A percentile compares a stretch with the other conserved stretches of the same genome.
These are phyloP conservation scores for Phytophthora chlamydospora DNA, from an alignment of 352 stramenopile species.

Conservation along the genomic window DNA sequence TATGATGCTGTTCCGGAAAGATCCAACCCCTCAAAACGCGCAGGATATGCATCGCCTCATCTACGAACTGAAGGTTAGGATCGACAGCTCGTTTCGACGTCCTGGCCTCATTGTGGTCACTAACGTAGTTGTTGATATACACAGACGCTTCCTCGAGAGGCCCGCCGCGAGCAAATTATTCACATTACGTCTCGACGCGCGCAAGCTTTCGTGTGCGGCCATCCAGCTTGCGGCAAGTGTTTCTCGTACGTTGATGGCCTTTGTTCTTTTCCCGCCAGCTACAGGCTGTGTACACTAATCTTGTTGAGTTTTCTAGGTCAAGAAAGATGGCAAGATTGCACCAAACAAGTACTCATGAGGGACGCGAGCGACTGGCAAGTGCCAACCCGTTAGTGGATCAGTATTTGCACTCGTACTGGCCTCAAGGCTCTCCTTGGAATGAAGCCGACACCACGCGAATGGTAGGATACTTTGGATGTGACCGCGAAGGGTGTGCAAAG, in stretches of 20 bases:
- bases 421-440: constrained; percentile 51
- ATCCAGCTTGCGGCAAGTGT: constrained; percentile 59
- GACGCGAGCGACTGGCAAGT: constrained; percentile 44
- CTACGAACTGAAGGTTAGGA: constrained; percentile 64
- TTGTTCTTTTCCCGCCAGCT: background rate
- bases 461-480: constrained; percentile 58
- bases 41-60: constrained; percentile 65
- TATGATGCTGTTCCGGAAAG: constrained; percentile 30
- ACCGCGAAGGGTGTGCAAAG: constrained; percentile 33
- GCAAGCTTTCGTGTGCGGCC: constrained; percentile 59
- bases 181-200: constrained; percentile 47
- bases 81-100: background rate
- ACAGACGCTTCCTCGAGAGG: constrained; percentile 54
- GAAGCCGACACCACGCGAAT: constrained; percentile 35
- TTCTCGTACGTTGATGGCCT: constrained; percentile 48
- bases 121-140: constrained; percentile 1
- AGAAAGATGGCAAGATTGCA: constrained; percentile 57
- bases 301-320: constrained; percentile 31
- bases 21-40: constrained; percentile 23
- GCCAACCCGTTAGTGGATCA: constrained; percentile 53
- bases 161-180: constrained; percentile 51
- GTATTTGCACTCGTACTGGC: constrained; percentile 69
- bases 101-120: background rate
- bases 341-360: constrained; percentile 47
- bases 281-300: background rate